Base-by-base conservation (phyloP, 805 yeast genomes). In the Wickerhamiella slavikovae region DNA sequence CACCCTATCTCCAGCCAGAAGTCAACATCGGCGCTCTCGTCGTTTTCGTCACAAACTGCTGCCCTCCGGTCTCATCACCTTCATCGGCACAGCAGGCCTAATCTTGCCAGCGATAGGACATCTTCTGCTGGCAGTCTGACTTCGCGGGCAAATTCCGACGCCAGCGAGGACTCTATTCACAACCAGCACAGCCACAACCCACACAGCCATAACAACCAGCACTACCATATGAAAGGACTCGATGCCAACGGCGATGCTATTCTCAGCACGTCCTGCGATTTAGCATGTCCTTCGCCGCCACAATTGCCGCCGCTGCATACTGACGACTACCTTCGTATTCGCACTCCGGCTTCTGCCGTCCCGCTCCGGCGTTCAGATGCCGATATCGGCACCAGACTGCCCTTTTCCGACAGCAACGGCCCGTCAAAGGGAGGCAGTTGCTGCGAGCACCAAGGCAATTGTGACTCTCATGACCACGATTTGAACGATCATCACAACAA, bases 321-420 rank as follows among this genome's bases (percentile, higher is more conserved):
- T 10, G 41, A 47, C 35, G 49, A 47, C 34, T 44, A 42, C 25
- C 38, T 37, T 25, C 44, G 52, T 10, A 49, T 49, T 28, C 45
- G 46, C 30, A 47, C 49, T 17, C 54, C 54, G 6, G 54, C 51
- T 8, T 32, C 45, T 15, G 44, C 49, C 6, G 39, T 41, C 23
- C 39, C 47, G n/a, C 22, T 33, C 18, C 39, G 40, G 22, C 32
- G 32, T 11, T 29, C 37, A 22, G 38, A 42, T 8, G 38, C 36
- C n/a, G 52, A 44, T 24, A 49, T 49, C 27, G 54, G 54, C 16
- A 38, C 44, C 15, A 41, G 42, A 12, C 30, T 42, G 30, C 45
- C 47, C 4, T 45, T 45, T 32, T 35, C 31, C 8, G 29, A 31
- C 25, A 26, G 30, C 30, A 14, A 7, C 13, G 12, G 25, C 24